Evolutionary conservation across 148 eudicot species (phyloP).

Genomic region (Rhododendron molle): DNA sequence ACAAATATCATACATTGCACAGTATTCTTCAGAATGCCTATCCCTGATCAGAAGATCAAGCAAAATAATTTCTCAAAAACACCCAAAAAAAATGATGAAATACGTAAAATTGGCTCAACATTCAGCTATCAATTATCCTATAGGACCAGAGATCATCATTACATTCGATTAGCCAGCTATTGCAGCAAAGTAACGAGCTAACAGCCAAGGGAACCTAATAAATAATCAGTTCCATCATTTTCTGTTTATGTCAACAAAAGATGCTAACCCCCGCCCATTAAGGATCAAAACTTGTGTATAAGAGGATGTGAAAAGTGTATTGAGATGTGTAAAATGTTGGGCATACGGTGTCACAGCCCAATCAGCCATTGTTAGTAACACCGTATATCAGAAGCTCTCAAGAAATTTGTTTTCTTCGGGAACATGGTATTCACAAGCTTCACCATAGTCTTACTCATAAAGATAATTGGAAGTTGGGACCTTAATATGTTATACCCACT

Average conservation of each 20-base stretch:
- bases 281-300: not conserved
- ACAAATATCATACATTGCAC: conserved; percentile 77
- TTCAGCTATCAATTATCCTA: not conserved
- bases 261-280: not conserved
- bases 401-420: not conserved
- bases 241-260: not conserved
- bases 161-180: not conserved
- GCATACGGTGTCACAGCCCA: not conserved
- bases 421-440: not conserved
- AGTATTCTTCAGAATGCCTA: conserved; percentile 49
- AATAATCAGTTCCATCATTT: not conserved
- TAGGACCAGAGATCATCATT: not conserved
- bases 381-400: not conserved
- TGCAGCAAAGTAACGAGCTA: not conserved
- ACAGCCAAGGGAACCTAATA: not conserved
- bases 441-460: not conserved
- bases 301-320: not conserved
- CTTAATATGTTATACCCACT: not conserved
- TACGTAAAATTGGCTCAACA: not conserved
- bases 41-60: conserved; percentile 31
- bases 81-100: not conserved
- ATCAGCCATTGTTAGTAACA: not conserved
- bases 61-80: conserved; percentile 8
- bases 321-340: not conserved
- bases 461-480: not conserved